Base-by-base conservation (phyloP, 2,329 filamentous ascomycete species). In the Trichoderma koningii region DNA sequence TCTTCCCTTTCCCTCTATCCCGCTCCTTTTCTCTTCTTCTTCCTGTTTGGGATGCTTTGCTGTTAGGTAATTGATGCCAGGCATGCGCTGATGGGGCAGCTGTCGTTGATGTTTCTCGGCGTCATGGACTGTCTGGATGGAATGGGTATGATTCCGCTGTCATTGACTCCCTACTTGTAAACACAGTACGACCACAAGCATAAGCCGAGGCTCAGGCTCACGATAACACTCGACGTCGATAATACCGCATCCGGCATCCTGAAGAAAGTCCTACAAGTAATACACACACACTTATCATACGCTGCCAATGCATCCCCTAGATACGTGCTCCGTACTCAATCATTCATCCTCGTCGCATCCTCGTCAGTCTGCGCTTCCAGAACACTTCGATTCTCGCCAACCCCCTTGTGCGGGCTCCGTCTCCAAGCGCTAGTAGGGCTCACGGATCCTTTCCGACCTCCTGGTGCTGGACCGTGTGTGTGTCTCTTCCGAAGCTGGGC, bases 41-140 rank as follows among this genome's bases (percentile, higher is more conserved):
- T 44, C 38, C 34, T 55, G 3, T 55, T 44, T 42, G 12, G 51
- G 51, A 23, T 38, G 55, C n/a, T 41, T 38, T 28, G 28, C 15
- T 28, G 55, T 60, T 60, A 60, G 56, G 56, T 60, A 60, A 60
- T 60, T 60, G 50, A 60, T 60, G 56, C 56, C 15, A 44, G 55
- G 3, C 44, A 19, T 41, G 56, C 23, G 44, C 56, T 60, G 44
- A 60, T 44, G 26, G 21, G 55, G 19, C 7, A 28, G 23, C 12
- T 28, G 26, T 53, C 30, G 19, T 55, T 30, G 17, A n/a, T 17
- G 19, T 17, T 19, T 21, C 34, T 38, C 34, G 34, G 34, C 34
- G 12, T 38, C 34, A 38, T 38, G 34, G 34, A 38, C 10, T 38
- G 34, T 38, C 34, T 38, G 34, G 10, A 10, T 38, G 34, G 34